These are phyloP conservation scores for Lentinula sp. DNA, from an alignment of 768 basidiomycete species.

Conservation along the genomic window DNA sequence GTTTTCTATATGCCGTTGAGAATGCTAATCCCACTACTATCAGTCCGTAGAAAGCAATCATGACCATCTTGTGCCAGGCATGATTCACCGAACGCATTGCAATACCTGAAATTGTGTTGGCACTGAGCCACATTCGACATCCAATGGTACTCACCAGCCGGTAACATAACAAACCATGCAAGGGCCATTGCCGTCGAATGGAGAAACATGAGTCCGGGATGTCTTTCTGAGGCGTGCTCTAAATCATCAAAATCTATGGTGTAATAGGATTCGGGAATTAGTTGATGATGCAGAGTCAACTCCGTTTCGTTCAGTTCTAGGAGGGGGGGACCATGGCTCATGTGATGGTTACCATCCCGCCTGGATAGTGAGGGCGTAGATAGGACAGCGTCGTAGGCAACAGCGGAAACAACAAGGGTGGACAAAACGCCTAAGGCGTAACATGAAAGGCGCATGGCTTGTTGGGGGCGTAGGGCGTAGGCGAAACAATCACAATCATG, in stretches of 20 bases:
- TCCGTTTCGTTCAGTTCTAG: slow-evolving; percentile 76
- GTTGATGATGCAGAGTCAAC: slow-evolving; percentile 54
- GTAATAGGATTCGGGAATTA: slow-evolving; percentile 79
- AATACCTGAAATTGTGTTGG: slow-evolving; percentile 46
- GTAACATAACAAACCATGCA: slow-evolving; percentile 81
- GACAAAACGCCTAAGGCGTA: slow-evolving; percentile 17
- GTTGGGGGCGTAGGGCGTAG: background rate
- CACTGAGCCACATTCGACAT: background rate
- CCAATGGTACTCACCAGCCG: slow-evolving; percentile 46
- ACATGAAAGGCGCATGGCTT: slow-evolving; percentile 19
- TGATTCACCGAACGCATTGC: slow-evolving; percentile 75
- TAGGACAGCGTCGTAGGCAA: slow-evolving; percentile 7
- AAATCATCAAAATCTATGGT: slow-evolving; percentile 67
- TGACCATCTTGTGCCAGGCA: slow-evolving; percentile 49
- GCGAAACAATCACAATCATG: background rate
- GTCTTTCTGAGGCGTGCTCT: slow-evolving; percentile 35
- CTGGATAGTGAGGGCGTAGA: slow-evolving; percentile 9
- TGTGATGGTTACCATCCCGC: slow-evolving; percentile 31
- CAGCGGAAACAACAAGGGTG: slow-evolving; percentile 16
- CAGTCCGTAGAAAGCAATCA: slow-evolving; percentile 59
- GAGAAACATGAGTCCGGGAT: slow-evolving; percentile 65
- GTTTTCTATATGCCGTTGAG: slow-evolving; percentile 66
- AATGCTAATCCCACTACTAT: slow-evolving; percentile 59
- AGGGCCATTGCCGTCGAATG: slow-evolving; percentile 72
- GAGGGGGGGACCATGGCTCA: slow-evolving; percentile 44